Base-by-base conservation (phyloP, 2,329 filamentous ascomycete species). In the Albophoma yamanashiensis region DNA sequence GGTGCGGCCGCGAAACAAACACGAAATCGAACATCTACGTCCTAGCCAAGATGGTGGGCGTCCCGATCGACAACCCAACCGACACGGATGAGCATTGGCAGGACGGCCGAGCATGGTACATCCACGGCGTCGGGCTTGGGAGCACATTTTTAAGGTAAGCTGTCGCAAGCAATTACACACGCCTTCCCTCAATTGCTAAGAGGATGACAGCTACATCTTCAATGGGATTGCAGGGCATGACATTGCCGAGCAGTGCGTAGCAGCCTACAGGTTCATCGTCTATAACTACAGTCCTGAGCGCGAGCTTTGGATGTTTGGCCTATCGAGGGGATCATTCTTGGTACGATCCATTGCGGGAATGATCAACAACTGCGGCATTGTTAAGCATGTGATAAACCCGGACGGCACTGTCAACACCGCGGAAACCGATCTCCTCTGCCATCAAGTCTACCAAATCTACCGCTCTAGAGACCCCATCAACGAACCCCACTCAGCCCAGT, bases 361-460 rank as follows among this genome's bases (percentile, higher is more conserved):
- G 66, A 69, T 70, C 55, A 70, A 70, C 64, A 70, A 69, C 59
- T 70, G 66, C 60, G 68, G 68, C 45, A 66, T 70, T 17, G 43
- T 67, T 56, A 64, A 64, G 3, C 61, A 58, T 3, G 45, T 60
- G 11, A 62, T 45, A 14, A 60, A 63, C 22, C 27, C 50, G 9
- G 27, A 55, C 50, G 50, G 31, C 50, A 40, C 58, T 1, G 57
- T 56, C 15, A 63, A 67, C 20, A 66, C 59, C 39, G 5, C 50
- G 27, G 50, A 31, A 36, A 55, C 50, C 4, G 50, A 55, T 6
- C 50, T 55, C 12, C 50, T 55, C 17, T 55, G 50, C 22, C 17
- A 60, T 15, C 61, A 67, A 45, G 64, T 67, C 3, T 68, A 68
- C 50, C 58, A 60, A n/a, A 62, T 67, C 39, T 68, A 68, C 55